These are phyloP conservation scores for Perkinsus chesapeaki DNA, from an alignment of 169 alveolate genomes.

Conservation along the genomic window DNA sequence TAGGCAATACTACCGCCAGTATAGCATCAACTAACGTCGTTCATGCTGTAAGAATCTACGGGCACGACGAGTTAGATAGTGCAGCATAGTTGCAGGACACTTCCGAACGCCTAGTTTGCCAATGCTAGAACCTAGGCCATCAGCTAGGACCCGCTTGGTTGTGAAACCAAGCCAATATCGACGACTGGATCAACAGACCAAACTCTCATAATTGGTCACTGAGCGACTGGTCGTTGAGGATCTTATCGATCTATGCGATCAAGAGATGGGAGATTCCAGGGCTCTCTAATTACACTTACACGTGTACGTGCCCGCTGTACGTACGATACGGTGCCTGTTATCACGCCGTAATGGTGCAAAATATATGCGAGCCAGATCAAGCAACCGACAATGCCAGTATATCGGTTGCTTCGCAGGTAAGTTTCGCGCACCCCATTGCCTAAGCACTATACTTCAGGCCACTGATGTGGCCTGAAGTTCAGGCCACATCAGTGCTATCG, in stretches of 20 bases:
- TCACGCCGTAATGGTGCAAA: no score
- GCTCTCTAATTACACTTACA: neutral
- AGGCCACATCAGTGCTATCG: neutral
- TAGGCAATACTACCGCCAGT: no score
- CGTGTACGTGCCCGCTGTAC: no score
- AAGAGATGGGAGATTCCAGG: neutral
- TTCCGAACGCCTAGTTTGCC: no score
- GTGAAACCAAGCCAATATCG: no score
- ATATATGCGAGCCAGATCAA: neutral
- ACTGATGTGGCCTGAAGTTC: neutral
- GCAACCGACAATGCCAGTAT: neutral
- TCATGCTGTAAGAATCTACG: no score
- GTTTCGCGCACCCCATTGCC: neutral
- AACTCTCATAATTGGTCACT: neutral
- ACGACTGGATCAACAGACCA: neutral
- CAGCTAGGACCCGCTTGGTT: no score
- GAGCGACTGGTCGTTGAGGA: neutral
- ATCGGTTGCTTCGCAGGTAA: neutral
- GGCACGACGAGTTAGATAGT: no score
- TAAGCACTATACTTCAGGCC: neutral
- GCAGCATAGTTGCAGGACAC: no score
- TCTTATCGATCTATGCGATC: neutral
- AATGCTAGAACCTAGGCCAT: no score
- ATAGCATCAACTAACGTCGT: no score
- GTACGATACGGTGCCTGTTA: no score